These are phyloP conservation scores for Hordeum pubiflorum DNA, from an alignment of 202 grass and related monocot species.

Conservation along the genomic window DNA sequence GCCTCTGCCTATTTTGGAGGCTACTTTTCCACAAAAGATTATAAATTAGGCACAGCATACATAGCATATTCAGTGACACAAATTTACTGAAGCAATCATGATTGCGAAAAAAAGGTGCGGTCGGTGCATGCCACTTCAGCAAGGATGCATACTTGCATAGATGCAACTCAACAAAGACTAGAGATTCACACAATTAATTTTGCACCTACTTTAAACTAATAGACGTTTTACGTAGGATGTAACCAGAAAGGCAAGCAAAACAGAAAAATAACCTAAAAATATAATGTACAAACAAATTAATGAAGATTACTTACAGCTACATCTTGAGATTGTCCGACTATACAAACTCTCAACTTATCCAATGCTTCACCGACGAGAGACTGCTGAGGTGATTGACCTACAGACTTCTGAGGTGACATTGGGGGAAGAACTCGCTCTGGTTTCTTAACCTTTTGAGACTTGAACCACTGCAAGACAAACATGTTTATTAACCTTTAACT, in stretches of 20 bases:
- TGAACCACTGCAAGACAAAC: slow-evolving; percentile 78
- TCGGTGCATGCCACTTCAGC: not conserved
- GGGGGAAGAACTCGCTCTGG: slow-evolving; percentile 68
- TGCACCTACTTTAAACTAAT: not conserved
- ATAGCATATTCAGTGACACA: not conserved
- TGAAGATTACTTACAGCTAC: slow-evolving; percentile 44
- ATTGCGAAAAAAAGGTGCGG: not conserved
- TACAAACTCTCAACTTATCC: slow-evolving; percentile 68
- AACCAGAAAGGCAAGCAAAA: not conserved
- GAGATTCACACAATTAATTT: slow-evolving; percentile 1
- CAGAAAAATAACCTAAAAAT: slow-evolving; percentile 21
- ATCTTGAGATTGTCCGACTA: slow-evolving; percentile 58
- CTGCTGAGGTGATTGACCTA: slow-evolving; percentile 31
- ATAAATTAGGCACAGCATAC: not conserved
- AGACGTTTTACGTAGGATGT: not conserved
- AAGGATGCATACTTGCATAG: not conserved
- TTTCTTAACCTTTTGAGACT: slow-evolving; percentile 85
- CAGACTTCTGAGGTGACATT: slow-evolving; percentile 59
- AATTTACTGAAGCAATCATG: slow-evolving; percentile 11
- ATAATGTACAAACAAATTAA: not conserved
- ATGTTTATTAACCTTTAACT: slow-evolving; percentile 16
- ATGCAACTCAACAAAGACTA: not conserved
- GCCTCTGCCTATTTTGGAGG: not conserved
- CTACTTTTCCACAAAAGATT: not conserved
- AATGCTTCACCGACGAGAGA: slow-evolving; percentile 49